Evolutionary conservation across 306 rosid species (phyloP), one percentile per base, ranked within the genome.

Genomic region (Rosa chinensis): DNA sequence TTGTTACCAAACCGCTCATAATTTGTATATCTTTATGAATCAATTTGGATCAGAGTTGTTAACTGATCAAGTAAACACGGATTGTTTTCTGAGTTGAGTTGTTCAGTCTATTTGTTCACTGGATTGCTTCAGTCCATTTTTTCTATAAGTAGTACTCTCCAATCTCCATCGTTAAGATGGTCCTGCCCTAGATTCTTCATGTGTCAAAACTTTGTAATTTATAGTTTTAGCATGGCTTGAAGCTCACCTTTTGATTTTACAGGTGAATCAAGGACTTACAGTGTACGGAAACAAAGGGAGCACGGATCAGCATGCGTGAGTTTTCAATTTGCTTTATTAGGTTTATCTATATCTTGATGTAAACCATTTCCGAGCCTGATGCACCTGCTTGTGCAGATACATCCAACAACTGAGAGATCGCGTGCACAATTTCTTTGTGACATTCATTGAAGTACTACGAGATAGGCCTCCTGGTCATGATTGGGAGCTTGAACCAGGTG

Each of bases 401-500:
- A 95, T 95, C 83, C 99, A 95, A 80, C 99, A 95, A 85, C 85
- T 95, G 80, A 91, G 99, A 87, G 99, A 95, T 21, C 98, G 99
- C 0, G 98, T 92, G 25, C 99, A 93, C 88, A 95, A 95, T 85
- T 95, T 95, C 84, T 93, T 93, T 49, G 99, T 40, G 75, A 95
- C 99, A 74, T 95, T 95, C 92, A 95, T 95, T 39, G 98, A 93
- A 89, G 98, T 95, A 55, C 86, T 95, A 59, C 92, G 94, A 5
- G 99, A 95, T 90, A 95, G 99, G 83, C 98, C 99, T 47, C 99
- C 98, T 1, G 99, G 99, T 82, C 99, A 95, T 71, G 99, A 95
- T 84, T 95, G 98, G 99, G 99, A 95, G 87, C 99, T 95, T 75
- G 99, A 95, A 82, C 99, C 99, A 13, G 99, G 99, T 68, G 98